phyloP scores from a whole-genome alignment of 2,329 filamentous ascomycete species.

The Hypoxylon sp. region DNA sequence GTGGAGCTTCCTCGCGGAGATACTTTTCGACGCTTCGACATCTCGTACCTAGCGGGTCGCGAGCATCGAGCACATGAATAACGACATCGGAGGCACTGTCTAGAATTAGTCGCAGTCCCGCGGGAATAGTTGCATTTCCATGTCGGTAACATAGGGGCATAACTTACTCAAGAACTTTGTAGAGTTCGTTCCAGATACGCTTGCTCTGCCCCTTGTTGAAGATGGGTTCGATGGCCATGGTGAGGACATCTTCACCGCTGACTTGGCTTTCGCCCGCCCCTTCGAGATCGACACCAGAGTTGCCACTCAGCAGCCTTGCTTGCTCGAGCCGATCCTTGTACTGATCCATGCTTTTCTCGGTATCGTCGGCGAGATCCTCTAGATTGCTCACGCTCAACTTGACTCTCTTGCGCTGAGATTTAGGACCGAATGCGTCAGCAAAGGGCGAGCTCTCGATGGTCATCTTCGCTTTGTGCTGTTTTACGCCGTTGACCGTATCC shows the following conservation, averaged over 20 bases:
- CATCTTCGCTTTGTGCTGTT: constrained; percentile 94
- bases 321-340: constrained; percentile 85
- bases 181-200: constrained; percentile 95
- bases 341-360: constrained; percentile 79
- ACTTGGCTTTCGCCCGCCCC: constrained; percentile 46
- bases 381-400: constrained; percentile 87
- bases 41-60: constrained; percentile 88
- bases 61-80: constrained; percentile 90
- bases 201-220: constrained; percentile 94
- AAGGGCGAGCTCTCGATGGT: constrained; percentile 88
- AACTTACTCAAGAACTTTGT: constrained; percentile 47
- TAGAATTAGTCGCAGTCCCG: constrained; percentile 47
- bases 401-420: constrained; percentile 89
- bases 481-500: constrained; percentile 76
- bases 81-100: constrained; percentile 96
- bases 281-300: constrained; percentile 63
- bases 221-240: constrained; percentile 80
- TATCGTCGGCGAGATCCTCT: constrained; percentile 80
- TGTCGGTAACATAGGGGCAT: not conserved
- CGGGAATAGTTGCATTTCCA: not conserved
- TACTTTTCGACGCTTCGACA: constrained; percentile 94
- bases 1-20: constrained; percentile 88
- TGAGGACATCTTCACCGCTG: constrained; percentile 56
- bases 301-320: constrained; percentile 77
- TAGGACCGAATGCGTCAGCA: constrained; percentile 88